Conservation (phyloP, 768 basidiomycete species). For the Tulasnella sp. region DNA sequence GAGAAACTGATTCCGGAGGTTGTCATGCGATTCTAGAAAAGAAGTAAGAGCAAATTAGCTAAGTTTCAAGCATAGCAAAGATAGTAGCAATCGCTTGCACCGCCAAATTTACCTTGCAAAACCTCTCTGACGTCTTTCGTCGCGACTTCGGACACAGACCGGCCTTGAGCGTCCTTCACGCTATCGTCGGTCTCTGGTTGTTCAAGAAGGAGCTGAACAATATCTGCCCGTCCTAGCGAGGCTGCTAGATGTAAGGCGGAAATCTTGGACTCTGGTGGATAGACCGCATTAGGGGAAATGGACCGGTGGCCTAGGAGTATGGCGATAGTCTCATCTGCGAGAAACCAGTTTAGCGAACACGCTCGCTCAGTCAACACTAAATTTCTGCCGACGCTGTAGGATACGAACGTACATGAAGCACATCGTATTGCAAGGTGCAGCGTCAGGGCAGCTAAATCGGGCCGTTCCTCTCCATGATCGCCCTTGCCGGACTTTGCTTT, state of each 20-base stretch:
- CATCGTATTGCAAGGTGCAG: constrained; percentile 77
- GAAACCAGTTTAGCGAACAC: not conserved
- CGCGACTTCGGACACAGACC: constrained; percentile 61
- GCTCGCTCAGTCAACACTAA: not conserved
- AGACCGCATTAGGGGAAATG: constrained; percentile 66
- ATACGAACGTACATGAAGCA: constrained; percentile 43
- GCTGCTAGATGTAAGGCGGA: constrained; percentile 69
- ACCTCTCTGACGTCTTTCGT: constrained; percentile 51
- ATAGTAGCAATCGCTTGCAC: not conserved
- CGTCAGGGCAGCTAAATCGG: constrained; percentile 59
- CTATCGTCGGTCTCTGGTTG: constrained; percentile 76
- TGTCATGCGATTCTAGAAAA: constrained; percentile 56
- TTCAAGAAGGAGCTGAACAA: constrained; percentile 64
- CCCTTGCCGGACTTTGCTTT: constrained; percentile 40
- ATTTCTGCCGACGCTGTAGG: not conserved
- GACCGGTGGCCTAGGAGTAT: constrained; percentile 59
- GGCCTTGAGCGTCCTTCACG: constrained; percentile 51
- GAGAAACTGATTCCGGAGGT: constrained; percentile 62
- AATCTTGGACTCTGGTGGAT: constrained; percentile 58
- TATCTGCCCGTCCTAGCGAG: constrained; percentile 56
- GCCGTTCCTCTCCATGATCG: constrained; percentile 32
- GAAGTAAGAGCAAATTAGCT: not conserved
- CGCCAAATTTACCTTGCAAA: constrained; percentile 43
- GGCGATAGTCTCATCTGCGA: constrained; percentile 50
- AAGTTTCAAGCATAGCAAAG: not conserved